Conservation (phyloP, 2,329 filamentous ascomycete genomes). For the Parastagonospora nodorum region DNA sequence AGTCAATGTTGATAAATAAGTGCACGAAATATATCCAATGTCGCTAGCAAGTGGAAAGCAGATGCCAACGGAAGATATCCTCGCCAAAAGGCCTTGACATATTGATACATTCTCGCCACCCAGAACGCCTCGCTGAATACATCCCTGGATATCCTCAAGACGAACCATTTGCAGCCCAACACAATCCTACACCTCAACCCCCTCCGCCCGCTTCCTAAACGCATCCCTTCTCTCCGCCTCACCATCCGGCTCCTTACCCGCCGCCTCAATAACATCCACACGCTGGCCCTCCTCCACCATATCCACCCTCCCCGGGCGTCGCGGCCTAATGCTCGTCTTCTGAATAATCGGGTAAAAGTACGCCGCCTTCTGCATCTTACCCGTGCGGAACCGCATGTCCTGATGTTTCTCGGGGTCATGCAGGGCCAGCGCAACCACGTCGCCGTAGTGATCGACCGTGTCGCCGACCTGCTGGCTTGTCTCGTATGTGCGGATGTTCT, state of each 20-base stretch:
- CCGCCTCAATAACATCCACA: constrained; percentile 59
- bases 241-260: constrained; percentile 56
- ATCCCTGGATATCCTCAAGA: too few species aligned
- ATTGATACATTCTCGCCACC: too few species aligned
- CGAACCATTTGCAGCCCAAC: too few species aligned
- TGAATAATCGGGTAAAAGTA: constrained; percentile 67
- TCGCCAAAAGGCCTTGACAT: too few species aligned
- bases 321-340: constrained; percentile 58
- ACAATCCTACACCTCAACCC: constrained; percentile 20
- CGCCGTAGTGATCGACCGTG: constrained; percentile 58
- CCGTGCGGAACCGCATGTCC: constrained; percentile 42
- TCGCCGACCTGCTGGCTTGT: constrained; percentile 60
- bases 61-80: too few species aligned
- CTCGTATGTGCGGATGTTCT: constrained; percentile 65
- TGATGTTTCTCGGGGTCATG: constrained; percentile 56
- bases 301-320: constrained; percentile 49
- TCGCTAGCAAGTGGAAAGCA: too few species aligned
- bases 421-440: constrained; percentile 62
- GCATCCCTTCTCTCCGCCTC: constrained; percentile 55
- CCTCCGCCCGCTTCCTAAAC: constrained; percentile 53
- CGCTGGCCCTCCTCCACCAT: constrained; percentile 51
- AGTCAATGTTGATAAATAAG: too few species aligned
- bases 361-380: constrained; percentile 56
- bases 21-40: too few species aligned
- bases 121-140: constrained; percentile 5